These are phyloP conservation scores for Dactylonectria estremocensis DNA, from an alignment of 2,329 filamentous ascomycete genomes.

Conservation along the genomic window DNA sequence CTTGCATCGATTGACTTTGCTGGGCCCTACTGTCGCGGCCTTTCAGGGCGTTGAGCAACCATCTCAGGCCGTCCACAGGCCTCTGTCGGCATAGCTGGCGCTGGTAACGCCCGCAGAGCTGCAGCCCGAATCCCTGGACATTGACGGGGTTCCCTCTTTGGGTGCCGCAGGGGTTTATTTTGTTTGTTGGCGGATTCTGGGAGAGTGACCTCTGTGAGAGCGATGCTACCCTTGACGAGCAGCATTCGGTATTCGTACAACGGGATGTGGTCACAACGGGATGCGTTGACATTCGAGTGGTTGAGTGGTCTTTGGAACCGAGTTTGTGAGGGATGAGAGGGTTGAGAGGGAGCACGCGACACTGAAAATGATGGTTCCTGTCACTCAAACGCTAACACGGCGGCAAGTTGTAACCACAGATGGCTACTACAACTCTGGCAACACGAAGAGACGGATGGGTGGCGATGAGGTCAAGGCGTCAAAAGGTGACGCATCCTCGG, in stretches of 20 bases:
- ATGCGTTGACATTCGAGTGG: neutral
- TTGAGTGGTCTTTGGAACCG: neutral
- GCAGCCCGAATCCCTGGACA: conserved; percentile 41
- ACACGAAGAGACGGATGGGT: neutral
- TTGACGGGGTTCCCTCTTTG: conserved; percentile 36
- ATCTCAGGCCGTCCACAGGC: conserved; percentile 15
- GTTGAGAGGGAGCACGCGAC: conserved; percentile 27
- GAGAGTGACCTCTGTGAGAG: conserved; percentile 6
- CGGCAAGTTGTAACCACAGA: no score
- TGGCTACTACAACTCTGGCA: no score
- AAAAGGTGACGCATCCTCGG: neutral
- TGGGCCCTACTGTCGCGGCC: neutral
- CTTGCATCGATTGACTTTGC: conserved; percentile 8
- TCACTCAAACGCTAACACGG: neutral
- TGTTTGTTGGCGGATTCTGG: neutral
- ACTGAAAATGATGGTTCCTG: conserved; percentile 3
- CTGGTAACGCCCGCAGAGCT: conserved; percentile 45
- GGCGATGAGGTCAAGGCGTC: neutral
- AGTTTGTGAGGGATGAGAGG: conserved; percentile 2
- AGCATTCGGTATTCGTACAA: neutral
- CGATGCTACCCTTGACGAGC: neutral
- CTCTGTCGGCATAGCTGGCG: conserved; percentile 23
- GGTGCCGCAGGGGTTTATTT: conserved; percentile 8
- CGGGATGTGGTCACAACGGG: no score
- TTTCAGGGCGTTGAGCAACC: conserved; percentile 11